Evolutionary conservation across 805 yeast genomes (phyloP), one percentile per base, ranked within the genome.

Genomic region (Cyberlindnera xylosilytica): DNA sequence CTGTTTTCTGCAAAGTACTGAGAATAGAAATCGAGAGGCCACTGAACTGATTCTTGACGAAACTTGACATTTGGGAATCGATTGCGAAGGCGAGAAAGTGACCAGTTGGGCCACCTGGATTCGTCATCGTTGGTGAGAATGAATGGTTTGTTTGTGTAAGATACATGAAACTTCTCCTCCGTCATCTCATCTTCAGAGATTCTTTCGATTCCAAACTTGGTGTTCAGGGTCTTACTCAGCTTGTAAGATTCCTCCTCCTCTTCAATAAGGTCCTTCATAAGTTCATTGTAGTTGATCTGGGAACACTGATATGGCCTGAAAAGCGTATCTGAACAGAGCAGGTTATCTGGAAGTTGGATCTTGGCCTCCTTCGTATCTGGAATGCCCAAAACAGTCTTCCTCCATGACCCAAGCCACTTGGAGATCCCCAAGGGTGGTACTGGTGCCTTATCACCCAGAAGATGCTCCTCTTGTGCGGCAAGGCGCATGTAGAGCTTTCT

Each of bases 291-390:
- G 55, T 84, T 73, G 16, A 87, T 69, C 49, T 82, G 84, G 1
- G 95, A 72, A 49, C 93, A 82, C 56, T 87, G 93, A 54, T 76
- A 88, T 3, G 97, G 96, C 38, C 93, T 70, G 60, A 81, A 89
- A 12, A 90, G 61, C n/a, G 76, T 51, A 57, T 89, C 97, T 0
- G 95, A 84, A 57, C 83, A 87, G 4, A 88, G 53, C 24, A 78
- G 53, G 46, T 73, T 73, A 20, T 65, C 73, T 0, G 68, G 65
- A 19, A 80, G 62, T 44, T 72, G 71, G 7, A 81, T 51, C 12
- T 46, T 44, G 13, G 78, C 73, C 22, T 78, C 82, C 22, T 59
- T 60, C 11, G 63, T 42, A 8, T 51, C 55, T 6, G 63, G 54
- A n/a, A 71, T 47, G 1, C 63, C 58, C 47, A 79, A 61, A 26